These are phyloP conservation scores for Tagetes patula DNA, from an alignment of 129 eudicot species.

Conservation along the genomic window DNA sequence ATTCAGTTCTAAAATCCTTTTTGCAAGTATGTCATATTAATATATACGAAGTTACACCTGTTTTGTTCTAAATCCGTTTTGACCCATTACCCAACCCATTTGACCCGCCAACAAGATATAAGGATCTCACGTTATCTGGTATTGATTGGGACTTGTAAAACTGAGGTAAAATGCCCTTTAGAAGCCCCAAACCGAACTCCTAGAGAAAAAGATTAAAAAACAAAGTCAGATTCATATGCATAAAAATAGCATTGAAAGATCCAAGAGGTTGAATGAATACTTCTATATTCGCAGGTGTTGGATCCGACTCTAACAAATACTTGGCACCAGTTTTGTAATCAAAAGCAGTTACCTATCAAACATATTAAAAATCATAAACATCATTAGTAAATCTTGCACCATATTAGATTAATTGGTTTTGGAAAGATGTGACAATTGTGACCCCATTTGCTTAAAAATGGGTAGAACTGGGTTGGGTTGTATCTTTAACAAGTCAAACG, in stretches of 20 bases:
- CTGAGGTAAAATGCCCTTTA: constrained; percentile 51
- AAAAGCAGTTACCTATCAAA: constrained; percentile 67
- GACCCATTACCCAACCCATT: constrained; percentile 20
- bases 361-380: constrained; percentile 6
- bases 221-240: constrained; percentile 18
- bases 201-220: constrained; percentile 24
- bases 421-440: not conserved
- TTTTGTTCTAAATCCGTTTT: not conserved
- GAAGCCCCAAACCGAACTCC: constrained; percentile 70
- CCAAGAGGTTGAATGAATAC: constrained; percentile 36
- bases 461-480: not conserved
- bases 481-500: not conserved
- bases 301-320: constrained; percentile 74
- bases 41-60: not conserved
- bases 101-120: not conserved
- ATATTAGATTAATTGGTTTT: not conserved
- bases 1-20: not conserved
- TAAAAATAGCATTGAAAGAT: constrained; percentile 25
- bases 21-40: not conserved
- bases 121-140: constrained; percentile 77
- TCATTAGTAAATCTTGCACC: not conserved
- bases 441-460: not conserved
- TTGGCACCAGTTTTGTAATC: constrained; percentile 77
- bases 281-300: constrained; percentile 55
- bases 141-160: constrained; percentile 81